phyloP scores from a whole-genome alignment of 78 protist genomes.

The Dictyostelium capitatum region DNA sequence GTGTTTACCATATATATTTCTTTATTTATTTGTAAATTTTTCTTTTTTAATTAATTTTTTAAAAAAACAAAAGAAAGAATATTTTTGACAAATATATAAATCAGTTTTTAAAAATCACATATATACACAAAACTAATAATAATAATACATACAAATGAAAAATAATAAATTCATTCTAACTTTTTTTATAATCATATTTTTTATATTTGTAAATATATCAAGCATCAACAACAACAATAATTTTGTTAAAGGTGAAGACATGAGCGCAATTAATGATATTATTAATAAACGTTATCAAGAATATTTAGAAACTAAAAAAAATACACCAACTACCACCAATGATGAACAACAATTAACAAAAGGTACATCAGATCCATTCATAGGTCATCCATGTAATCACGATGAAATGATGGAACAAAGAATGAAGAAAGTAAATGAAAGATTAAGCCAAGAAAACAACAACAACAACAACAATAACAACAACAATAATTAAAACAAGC shows the following conservation, averaged over 20 bases:
- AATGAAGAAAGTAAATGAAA: not conserved
- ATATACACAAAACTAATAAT: not conserved
- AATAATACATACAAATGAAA: not conserved
- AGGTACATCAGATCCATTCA: not conserved
- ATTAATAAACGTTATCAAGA: not conserved
- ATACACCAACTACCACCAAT: not conserved
- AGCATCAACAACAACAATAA: not conserved
- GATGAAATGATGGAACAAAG: not conserved
- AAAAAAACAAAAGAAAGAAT: too few species aligned
- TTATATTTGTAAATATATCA: not conserved
- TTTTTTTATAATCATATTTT: not conserved
- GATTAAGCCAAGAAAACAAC: not conserved
- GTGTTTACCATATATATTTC: too few species aligned
- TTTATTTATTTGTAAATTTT: too few species aligned
- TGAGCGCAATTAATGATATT: not conserved
- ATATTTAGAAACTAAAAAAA: not conserved
- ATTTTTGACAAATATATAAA: too few species aligned
- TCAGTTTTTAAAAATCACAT: too few species aligned
- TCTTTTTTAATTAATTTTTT: too few species aligned
- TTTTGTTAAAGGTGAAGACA: not conserved
- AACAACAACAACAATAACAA: not conserved
- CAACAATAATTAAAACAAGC: not conserved
- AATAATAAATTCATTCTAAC: not conserved
- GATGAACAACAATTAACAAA: not conserved
- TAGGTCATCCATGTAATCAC: not conserved